Evolutionary conservation across 345 rosid genomes (phyloP).

Genomic region (Raphanus raphanistrum): DNA sequence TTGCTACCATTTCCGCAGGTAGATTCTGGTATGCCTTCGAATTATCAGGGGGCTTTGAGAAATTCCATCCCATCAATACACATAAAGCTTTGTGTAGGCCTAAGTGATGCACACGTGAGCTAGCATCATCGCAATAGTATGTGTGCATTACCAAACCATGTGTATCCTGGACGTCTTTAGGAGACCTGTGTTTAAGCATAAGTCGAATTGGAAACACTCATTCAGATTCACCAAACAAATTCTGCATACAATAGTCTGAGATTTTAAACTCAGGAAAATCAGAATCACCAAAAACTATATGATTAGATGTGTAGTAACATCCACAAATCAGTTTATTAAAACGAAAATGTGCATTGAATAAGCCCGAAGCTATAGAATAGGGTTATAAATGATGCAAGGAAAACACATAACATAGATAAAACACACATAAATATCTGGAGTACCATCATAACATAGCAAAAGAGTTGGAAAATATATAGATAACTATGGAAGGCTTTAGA

Average conservation of each 20-base stretch:
- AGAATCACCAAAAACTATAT: slow-evolving; percentile 13
- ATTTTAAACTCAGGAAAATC: slow-evolving; percentile 34
- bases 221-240: slow-evolving; percentile 48
- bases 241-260: slow-evolving; percentile 33
- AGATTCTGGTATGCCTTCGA: slow-evolving; percentile 77
- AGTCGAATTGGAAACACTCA: slow-evolving; percentile 59
- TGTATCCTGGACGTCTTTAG: slow-evolving; percentile 82
- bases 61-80: slow-evolving; percentile 95
- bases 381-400: not conserved
- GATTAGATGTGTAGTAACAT: slow-evolving; percentile 10
- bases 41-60: slow-evolving; percentile 78
- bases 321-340: slow-evolving; percentile 9
- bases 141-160: slow-evolving; percentile 94
- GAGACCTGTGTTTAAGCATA: slow-evolving; percentile 82
- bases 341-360: not conserved
- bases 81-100: slow-evolving; percentile 97
- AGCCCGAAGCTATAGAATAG: slow-evolving; percentile 7
- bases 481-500: not conserved
- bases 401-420: slow-evolving; percentile 6
- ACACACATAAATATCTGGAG: slow-evolving; percentile 7
- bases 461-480: not conserved
- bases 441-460: slow-evolving; percentile 27
- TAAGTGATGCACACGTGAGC: slow-evolving; percentile 80
- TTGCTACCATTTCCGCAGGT: slow-evolving; percentile 73
- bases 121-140: slow-evolving; percentile 77